Base-by-base conservation (phyloP, 495 filamentous ascomycete species). In the Sporormia fimetaria region DNA sequence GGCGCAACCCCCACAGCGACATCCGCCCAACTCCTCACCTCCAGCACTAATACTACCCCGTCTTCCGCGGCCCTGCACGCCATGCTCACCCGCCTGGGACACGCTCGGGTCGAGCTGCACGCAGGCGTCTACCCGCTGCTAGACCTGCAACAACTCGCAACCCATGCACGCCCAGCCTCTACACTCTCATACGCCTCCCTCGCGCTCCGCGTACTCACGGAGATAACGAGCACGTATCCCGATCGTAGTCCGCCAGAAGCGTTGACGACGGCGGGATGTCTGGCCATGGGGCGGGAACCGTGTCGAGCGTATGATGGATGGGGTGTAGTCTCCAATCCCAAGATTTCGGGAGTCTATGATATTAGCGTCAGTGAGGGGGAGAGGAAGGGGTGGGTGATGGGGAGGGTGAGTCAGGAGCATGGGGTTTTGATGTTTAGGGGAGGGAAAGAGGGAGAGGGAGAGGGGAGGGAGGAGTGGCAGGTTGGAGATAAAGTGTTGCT, bases 1-100 rank as follows among this genome's bases (percentile, higher is more conserved):
- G 86, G 85, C 2, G 85, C 86, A 1, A 87, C 85, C 24, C 86
- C 85, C 1, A 90, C 85, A 6, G 75, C 78, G 6, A 75, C 75
- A 0, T 70, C 74, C 10, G 57, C 66, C 7, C 59, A 72, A 48
- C 47, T 73, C 7, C 27, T 67, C 4, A 41, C 14, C 6, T 33
- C 24, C 4, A 27, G 32, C 6, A 21, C 45, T 45, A n/a, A n/a
- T n/a, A n/a, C n/a, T n/a, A n/a, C n/a, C n/a, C n/a, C n/a, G n/a
- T n/a, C n/a, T n/a, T n/a, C n/a, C n/a, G n/a, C n/a, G n/a, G n/a
- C n/a, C n/a, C n/a, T n/a, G n/a, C n/a, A n/a, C n/a, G n/a, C n/a
- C n/a, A n/a, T n/a, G n/a, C n/a, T n/a, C n/a, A n/a, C n/a, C n/a
- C n/a, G n/a, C n/a, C n/a, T n/a, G n/a, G n/a, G n/a, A n/a, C n/a